Conservation (phyloP, 1,139 yeast species). For the Blastobotrys capitulatus region DNA sequence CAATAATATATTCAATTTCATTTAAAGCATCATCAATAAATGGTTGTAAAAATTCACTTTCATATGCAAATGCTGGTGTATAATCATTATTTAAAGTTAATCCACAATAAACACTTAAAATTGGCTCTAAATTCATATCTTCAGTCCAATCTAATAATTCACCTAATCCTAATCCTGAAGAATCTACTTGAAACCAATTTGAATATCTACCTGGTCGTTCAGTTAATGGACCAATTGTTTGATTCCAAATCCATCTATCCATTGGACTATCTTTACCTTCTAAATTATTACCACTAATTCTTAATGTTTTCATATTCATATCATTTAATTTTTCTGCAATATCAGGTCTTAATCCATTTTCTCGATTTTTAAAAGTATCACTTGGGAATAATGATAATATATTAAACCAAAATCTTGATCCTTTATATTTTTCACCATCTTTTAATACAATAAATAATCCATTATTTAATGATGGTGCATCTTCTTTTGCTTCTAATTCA, state of each 20-base stretch:
- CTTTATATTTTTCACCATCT: constrained; percentile 1
- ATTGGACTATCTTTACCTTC: constrained; percentile 4
- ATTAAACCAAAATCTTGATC: constrained; percentile 9
- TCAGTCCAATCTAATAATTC: constrained; percentile 12
- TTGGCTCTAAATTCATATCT: constrained; percentile 10
- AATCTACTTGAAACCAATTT: constrained; percentile 8
- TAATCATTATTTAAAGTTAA: background rate
- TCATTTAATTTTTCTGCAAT: constrained; percentile 6
- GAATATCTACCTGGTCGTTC: constrained; percentile 10
- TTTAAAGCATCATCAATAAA: constrained; percentile 9
- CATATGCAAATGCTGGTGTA: background rate
- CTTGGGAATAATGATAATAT: constrained; percentile 10
- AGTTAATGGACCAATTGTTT: constrained; percentile 11
- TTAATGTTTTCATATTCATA: constrained; percentile 4
- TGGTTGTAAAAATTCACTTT: constrained; percentile 2
- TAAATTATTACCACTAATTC: constrained; percentile 10
- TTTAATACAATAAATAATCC: constrained; percentile 7
- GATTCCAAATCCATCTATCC: constrained; percentile 11
- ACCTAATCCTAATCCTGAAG: constrained; percentile 8
- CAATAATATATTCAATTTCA: constrained; percentile 8
- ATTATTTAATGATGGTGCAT: constrained; percentile 5
- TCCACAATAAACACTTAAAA: constrained; percentile 8
- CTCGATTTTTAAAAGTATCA: constrained; percentile 9
- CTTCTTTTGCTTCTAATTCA: constrained; percentile 2
- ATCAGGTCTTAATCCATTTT: constrained; percentile 9